These are phyloP conservation scores for Phanerochaete sordida DNA, from an alignment of 768 basidiomycete species.

Conservation along the genomic window DNA sequence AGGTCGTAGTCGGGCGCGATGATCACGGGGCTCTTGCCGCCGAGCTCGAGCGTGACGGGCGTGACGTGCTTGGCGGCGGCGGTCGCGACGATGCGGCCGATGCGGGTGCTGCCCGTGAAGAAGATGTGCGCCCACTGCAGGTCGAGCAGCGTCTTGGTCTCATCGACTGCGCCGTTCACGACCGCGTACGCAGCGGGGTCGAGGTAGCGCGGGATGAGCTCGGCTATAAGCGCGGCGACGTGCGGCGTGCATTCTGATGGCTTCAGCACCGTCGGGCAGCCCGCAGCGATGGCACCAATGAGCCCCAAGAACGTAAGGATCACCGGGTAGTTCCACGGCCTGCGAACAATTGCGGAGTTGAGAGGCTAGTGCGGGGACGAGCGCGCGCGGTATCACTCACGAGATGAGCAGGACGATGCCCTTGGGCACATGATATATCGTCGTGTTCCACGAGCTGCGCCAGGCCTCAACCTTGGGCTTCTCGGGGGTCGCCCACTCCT, in stretches of 20 bases:
- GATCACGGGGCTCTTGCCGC: slow-evolving; percentile 44
- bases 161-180: slow-evolving; percentile 43
- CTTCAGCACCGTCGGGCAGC: slow-evolving; percentile 62
- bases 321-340: slow-evolving; percentile 67
- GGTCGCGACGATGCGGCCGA: slow-evolving; percentile 35
- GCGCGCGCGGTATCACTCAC: slow-evolving; percentile 33
- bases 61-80: slow-evolving; percentile 41
- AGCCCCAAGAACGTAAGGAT: slow-evolving; percentile 52
- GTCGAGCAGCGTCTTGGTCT: slow-evolving; percentile 31
- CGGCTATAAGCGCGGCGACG: slow-evolving; percentile 45
- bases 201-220: slow-evolving; percentile 53
- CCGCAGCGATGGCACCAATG: slow-evolving; percentile 70
- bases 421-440: slow-evolving; percentile 52
- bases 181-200: slow-evolving; percentile 49
- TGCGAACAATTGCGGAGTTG: slow-evolving; percentile 19
- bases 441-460: slow-evolving; percentile 51
- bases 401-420: slow-evolving; percentile 59
- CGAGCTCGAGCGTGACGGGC: slow-evolving; percentile 39
- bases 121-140: slow-evolving; percentile 36
- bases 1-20: slow-evolving; percentile 42
- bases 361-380: slow-evolving; percentile 1
- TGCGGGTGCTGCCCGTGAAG: slow-evolving; percentile 30
- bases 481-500: slow-evolving; percentile 53
- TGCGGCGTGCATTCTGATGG: slow-evolving; percentile 57
- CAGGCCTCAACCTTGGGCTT: slow-evolving; percentile 33